Percentiles rank a stretch among this genome's conserved stretches.
phyloP scores from a whole-genome alignment of 2,329 filamentous ascomycete genomes.

The Epichloe uncinata region DNA sequence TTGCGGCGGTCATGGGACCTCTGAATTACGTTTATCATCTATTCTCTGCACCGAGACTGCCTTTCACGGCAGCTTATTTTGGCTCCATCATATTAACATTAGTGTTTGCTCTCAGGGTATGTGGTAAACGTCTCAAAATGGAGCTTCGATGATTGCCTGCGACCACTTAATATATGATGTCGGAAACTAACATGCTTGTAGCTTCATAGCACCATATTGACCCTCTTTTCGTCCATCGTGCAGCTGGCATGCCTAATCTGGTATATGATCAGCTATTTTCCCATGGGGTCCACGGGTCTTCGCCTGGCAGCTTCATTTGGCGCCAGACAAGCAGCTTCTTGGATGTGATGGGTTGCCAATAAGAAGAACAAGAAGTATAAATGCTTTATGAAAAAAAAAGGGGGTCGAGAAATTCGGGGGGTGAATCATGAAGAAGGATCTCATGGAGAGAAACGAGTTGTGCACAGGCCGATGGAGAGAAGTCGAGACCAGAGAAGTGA shows the following conservation, averaged over 20 bases:
- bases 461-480: neutral
- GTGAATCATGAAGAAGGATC: neutral
- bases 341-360: conserved; percentile 54
- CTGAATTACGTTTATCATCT: conserved; percentile 73
- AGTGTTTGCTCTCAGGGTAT: conserved; percentile 84
- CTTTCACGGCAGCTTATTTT: conserved; percentile 91
- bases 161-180: neutral
- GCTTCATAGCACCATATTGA: conserved; percentile 76
- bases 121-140: conserved; percentile 24
- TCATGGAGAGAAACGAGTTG: neutral
- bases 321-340: conserved; percentile 68
- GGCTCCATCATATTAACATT: conserved; percentile 81
- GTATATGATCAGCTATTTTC: conserved; percentile 97
- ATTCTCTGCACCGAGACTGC: conserved; percentile 68
- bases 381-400: neutral
- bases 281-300: conserved; percentile 84
- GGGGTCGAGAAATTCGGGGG: neutral
- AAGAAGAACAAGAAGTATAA: neutral
- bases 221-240: conserved; percentile 67
- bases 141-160: neutral
- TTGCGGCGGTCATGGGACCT: conserved; percentile 89
- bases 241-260: conserved; percentile 75
- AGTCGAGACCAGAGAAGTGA: neutral
- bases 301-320: conserved; percentile 80
- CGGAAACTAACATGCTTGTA: conserved; percentile 23